These are phyloP conservation scores for Colletotrichum musicola DNA, from an alignment of 2,329 filamentous ascomycete species.

Conservation along the genomic window DNA sequence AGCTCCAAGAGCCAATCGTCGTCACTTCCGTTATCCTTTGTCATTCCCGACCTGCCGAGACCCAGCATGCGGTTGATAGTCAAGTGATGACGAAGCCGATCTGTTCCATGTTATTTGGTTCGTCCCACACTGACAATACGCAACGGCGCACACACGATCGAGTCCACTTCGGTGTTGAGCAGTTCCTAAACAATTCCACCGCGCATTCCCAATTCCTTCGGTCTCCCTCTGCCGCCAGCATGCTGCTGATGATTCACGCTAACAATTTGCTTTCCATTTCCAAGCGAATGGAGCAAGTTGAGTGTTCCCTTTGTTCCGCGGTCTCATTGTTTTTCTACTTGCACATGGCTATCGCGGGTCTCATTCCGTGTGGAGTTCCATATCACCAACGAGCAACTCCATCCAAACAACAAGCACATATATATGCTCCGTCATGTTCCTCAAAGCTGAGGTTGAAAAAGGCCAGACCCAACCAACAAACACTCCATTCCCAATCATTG, in stretches of 20 bases:
- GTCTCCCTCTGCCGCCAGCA: background rate
- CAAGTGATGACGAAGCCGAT: background rate
- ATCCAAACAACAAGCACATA: too few species aligned
- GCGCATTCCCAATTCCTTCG: background rate
- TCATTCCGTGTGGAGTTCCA: background rate
- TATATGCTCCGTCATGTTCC: too few species aligned
- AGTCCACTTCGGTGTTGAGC: background rate
- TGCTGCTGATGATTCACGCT: background rate
- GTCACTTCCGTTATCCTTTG: background rate
- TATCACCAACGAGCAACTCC: background rate
- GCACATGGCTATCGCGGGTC: background rate
- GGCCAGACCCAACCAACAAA: constrained; percentile 14
- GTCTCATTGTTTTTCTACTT: background rate
- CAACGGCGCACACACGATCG: background rate
- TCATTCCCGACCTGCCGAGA: background rate
- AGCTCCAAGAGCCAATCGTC: background rate
- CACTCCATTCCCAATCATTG: background rate
- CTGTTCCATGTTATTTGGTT: background rate
- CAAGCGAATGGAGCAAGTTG: background rate
- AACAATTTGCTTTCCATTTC: background rate
- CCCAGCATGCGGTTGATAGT: background rate
- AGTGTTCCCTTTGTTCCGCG: background rate
- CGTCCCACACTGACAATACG: background rate
- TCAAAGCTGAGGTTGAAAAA: background rate
- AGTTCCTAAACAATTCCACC: background rate